phyloP scores from a whole-genome alignment of 805 yeast genomes.

The Starmerella stellata region DNA sequence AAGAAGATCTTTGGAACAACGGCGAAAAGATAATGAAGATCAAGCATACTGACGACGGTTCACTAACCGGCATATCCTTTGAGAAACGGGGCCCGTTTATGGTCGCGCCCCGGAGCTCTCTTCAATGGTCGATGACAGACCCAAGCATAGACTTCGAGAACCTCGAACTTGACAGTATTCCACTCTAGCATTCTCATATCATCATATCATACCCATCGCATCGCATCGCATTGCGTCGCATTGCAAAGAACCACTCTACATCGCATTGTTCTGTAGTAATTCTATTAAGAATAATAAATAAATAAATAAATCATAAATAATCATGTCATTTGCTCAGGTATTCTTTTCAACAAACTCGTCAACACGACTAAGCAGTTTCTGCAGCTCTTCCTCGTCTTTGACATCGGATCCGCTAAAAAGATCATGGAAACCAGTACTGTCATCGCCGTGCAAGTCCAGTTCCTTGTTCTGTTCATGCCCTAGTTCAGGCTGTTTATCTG shows the following conservation, averaged over 20 bases:
- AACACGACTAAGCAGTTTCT: constrained; percentile 10
- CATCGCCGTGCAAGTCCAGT: background rate
- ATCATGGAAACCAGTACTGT: background rate
- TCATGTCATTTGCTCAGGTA: no score
- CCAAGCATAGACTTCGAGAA: background rate
- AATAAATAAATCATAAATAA: background rate
- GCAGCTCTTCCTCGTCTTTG: constrained; percentile 9
- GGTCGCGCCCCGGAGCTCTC: background rate
- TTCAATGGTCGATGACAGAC: background rate
- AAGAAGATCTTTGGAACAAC: background rate
- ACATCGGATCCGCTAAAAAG: background rate
- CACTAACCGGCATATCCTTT: background rate
- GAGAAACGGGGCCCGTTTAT: background rate
- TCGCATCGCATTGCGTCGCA: no score
- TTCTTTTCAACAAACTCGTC: constrained; percentile 14
- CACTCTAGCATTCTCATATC: background rate
- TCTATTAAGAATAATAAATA: background rate
- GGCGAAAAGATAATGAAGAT: background rate
- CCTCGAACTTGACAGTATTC: background rate
- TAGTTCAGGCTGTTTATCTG: no score
- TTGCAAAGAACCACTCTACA: no score
- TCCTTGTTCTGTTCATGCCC: no score
- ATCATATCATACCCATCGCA: no score
- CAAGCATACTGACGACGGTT: background rate
- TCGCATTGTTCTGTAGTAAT: no score